Conservation (phyloP, 805 yeast genomes). For the Starmerella etchellsii region DNA sequence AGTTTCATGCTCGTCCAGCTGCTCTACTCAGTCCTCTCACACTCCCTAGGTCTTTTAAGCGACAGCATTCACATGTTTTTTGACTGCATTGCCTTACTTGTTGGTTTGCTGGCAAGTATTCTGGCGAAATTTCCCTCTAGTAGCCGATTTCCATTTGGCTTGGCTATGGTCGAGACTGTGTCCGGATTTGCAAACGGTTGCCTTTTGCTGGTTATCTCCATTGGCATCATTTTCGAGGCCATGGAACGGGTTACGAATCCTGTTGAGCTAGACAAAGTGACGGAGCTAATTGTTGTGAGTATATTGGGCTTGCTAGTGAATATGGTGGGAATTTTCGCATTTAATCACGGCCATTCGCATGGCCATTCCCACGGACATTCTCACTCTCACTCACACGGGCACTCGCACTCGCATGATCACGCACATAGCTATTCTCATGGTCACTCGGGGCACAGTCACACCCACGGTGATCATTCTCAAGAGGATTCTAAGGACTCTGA, state of each 20-base stretch:
- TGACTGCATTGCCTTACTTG: conserved; percentile 79
- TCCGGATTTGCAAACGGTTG: conserved; percentile 96
- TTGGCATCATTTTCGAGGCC: conserved; percentile 79
- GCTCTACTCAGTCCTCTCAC: conserved; percentile 81
- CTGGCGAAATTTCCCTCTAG: conserved; percentile 47
- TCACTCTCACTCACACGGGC: conserved; percentile 21
- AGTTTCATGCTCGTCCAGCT: conserved; percentile 91
- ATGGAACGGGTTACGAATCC: conserved; percentile 70
- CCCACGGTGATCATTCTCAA: conserved; percentile 1
- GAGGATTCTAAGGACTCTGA: conserved; percentile 1
- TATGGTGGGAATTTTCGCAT: conserved; percentile 84
- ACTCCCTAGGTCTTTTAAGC: conserved; percentile 78
- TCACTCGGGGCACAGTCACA: conserved; percentile 7
- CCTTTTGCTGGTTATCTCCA: conserved; percentile 72
- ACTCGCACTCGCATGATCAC: conserved; percentile 7
- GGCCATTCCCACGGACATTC: conserved; percentile 20
- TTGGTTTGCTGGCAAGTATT: conserved; percentile 79
- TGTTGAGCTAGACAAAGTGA: conserved; percentile 61
- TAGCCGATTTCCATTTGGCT: conserved; percentile 73
- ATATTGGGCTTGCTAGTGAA: conserved; percentile 76
- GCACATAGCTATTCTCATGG: conserved; percentile 5
- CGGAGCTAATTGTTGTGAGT: conserved; percentile 76
- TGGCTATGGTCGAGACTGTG: conserved; percentile 71
- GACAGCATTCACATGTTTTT: conserved; percentile 95
- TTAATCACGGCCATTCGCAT: conserved; percentile 49